Conservation (phyloP, 2,329 filamentous ascomycete species). For the Fusarium succisae region DNA sequence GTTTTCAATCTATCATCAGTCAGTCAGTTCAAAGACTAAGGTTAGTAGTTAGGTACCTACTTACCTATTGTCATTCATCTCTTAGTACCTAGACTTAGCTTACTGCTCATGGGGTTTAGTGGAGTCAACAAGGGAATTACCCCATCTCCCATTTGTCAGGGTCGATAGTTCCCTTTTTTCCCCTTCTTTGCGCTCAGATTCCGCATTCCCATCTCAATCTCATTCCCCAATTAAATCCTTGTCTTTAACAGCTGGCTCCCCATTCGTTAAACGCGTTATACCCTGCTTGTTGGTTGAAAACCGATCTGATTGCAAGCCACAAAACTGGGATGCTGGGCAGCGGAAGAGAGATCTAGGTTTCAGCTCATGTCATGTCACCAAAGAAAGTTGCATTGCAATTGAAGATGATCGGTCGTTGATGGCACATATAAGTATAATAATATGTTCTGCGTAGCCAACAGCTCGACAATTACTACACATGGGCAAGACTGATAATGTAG, state of each 20-base stretch:
- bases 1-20: background rate
- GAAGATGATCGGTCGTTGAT: background rate
- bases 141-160: background rate
- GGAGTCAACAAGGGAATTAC: background rate
- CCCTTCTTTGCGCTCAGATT: background rate
- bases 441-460: background rate
- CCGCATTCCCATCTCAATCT: constrained; percentile 5
- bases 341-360: constrained; percentile 3
- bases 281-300: constrained; percentile 11
- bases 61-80: background rate
- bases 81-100: background rate
- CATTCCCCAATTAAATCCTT: background rate
- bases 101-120: background rate
- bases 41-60: background rate
- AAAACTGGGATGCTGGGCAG: background rate
- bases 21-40: background rate
- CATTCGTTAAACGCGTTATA: background rate
- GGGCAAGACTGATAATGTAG: background rate
- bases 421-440: background rate
- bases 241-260: constrained; percentile 1
- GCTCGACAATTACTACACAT: background rate
- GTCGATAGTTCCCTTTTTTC: background rate
- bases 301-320: constrained; percentile 20
- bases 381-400: background rate
- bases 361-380: background rate